These are phyloP conservation scores for Camellia japonica DNA, from an alignment of 148 eudicot genomes.

Conservation along the genomic window DNA sequence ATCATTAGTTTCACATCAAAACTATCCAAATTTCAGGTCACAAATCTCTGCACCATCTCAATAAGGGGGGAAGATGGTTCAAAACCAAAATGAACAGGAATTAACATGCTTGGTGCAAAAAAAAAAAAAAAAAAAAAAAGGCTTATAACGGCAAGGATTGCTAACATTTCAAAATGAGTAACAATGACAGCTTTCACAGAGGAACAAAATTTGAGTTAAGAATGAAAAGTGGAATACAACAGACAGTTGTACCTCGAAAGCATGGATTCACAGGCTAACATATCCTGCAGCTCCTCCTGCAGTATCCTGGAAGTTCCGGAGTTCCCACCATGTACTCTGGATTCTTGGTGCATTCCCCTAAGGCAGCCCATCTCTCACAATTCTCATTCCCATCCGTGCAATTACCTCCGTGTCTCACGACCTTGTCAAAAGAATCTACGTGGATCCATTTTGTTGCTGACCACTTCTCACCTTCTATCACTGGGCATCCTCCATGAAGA, in stretches of 20 bases:
- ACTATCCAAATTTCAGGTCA: neutral
- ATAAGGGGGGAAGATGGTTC: neutral
- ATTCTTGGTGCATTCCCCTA: slow-evolving; percentile 87
- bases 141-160: neutral
- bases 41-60: neutral
- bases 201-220: neutral
- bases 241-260: neutral
- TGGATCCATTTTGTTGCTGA: neutral
- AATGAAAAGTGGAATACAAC: neutral
- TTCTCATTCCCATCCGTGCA: slow-evolving; percentile 62
- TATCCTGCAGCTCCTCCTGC: neutral
- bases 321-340: slow-evolving; percentile 88
- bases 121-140: too few relatives aligned
- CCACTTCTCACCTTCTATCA: slow-evolving; percentile 6
- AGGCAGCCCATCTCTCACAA: slow-evolving; percentile 89
- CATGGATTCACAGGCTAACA: neutral
- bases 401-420: slow-evolving; percentile 37
- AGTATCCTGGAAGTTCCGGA: slow-evolving; percentile 25
- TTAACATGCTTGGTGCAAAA: too few relatives aligned
- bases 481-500: slow-evolving; percentile 84
- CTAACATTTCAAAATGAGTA: neutral
- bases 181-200: neutral
- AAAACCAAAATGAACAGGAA: too few relatives aligned
- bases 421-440: slow-evolving; percentile 29
- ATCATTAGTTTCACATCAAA: too few relatives aligned